Conservation (phyloP, 2,329 filamentous ascomycete genomes). For the Tolypocladium album region DNA sequence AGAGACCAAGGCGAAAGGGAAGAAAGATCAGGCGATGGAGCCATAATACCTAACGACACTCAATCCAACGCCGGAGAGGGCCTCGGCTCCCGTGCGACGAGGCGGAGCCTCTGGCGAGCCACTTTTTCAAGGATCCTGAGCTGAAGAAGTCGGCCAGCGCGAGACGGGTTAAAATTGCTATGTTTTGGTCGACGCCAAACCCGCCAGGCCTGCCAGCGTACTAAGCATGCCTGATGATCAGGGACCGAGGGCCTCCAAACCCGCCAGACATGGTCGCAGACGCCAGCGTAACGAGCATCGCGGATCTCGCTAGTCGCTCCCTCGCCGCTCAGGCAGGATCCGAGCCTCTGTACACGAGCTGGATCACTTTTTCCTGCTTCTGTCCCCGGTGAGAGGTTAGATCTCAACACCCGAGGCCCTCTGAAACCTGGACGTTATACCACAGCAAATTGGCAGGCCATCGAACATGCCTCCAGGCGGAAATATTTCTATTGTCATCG, state of each 20-base stretch:
- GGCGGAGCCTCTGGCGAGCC: background rate
- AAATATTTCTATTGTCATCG: constrained; percentile 9
- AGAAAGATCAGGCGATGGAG: constrained; percentile 15
- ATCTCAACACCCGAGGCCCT: background rate
- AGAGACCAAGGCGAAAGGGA: constrained; percentile 4
- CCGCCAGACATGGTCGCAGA: background rate
- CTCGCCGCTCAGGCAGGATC: background rate
- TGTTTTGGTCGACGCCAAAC: too few relatives aligned
- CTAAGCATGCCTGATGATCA: too few relatives aligned
- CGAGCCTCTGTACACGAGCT: background rate
- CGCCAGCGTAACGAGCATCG: background rate
- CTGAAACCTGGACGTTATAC: background rate
- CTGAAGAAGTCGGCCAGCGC: constrained; percentile 6
- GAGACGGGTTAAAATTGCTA: constrained; percentile 5
- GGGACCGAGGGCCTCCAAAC: too few relatives aligned
- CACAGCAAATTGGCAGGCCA: too few relatives aligned
- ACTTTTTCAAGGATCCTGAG: background rate
- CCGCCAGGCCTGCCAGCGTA: too few relatives aligned
- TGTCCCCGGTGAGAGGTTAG: background rate
- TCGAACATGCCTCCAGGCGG: constrained; percentile 7
- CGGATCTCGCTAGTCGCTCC: background rate
- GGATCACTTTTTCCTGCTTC: background rate
- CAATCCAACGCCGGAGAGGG: background rate
- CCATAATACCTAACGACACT: constrained; percentile 17
- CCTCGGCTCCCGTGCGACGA: constrained; percentile 6